Conservation (phyloP, 1,284 basidiomycete genomes). For the Rhizoctonia solani region DNA sequence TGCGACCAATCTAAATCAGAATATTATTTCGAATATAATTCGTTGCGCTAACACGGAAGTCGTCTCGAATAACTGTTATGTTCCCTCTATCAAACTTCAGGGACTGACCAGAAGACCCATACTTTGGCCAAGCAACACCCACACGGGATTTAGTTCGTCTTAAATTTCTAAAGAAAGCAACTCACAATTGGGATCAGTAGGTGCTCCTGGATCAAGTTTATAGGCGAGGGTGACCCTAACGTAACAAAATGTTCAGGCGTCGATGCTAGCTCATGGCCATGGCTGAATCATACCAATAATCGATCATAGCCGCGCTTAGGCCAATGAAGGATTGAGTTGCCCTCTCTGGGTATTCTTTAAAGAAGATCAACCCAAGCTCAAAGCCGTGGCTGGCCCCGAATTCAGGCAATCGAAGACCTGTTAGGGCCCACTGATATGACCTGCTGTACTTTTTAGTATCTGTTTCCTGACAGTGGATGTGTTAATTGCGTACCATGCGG, state of each 20-base stretch:
- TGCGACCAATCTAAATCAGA: too few species aligned
- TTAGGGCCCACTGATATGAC: slow-evolving; percentile 30
- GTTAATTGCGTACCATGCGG: neutral
- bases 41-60: slow-evolving; percentile 3
- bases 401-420: neutral
- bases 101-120: neutral
- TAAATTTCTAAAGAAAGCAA: too few species aligned
- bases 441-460: neutral
- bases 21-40: slow-evolving; percentile 15
- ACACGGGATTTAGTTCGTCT: too few species aligned
- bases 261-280: too few species aligned
- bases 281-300: slow-evolving; percentile 7
- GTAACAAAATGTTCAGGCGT: neutral
- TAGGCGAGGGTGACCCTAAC: slow-evolving; percentile 24
- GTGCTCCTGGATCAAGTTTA: slow-evolving; percentile 1
- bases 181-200: slow-evolving; percentile 18
- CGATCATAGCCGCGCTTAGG: slow-evolving; percentile 11
- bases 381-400: slow-evolving; percentile 6
- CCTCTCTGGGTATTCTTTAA: slow-evolving; percentile 6
- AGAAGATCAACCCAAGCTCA: slow-evolving; percentile 12
- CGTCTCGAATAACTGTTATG: slow-evolving; percentile 15
- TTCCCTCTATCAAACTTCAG: slow-evolving; percentile 13
- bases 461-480: neutral
- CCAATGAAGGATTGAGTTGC: neutral
- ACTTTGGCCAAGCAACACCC: neutral